phyloP scores from a whole-genome alignment of 2,329 filamentous ascomycete genomes.

The Trichocomaceae sp. region DNA sequence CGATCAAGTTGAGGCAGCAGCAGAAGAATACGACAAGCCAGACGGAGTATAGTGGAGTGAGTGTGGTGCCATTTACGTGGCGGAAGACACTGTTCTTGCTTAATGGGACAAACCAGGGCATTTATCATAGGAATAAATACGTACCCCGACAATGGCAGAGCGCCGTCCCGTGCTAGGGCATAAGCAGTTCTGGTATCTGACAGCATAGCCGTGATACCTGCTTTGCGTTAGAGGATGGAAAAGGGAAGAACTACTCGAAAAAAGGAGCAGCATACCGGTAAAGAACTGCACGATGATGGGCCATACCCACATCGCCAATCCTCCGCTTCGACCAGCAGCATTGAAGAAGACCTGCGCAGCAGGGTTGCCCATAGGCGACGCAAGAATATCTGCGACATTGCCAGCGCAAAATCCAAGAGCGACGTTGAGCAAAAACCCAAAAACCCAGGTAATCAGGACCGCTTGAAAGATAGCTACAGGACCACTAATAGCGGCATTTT shows the following conservation, averaged over 20 bases:
- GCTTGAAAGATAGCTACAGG: slow-evolving; percentile 46
- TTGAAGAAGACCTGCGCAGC: slow-evolving; percentile 55
- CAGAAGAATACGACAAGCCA: background rate
- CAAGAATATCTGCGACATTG: slow-evolving; percentile 40
- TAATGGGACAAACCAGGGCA: background rate
- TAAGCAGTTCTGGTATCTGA: background rate
- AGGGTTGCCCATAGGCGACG: slow-evolving; percentile 46
- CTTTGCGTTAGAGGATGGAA: background rate
- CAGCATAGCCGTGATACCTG: background rate
- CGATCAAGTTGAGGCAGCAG: background rate
- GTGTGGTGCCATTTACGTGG: background rate
- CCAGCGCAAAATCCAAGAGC: slow-evolving; percentile 50
- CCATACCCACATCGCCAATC: background rate
- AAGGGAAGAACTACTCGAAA: background rate
- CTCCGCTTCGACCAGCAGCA: slow-evolving; percentile 36
- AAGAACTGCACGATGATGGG: background rate
- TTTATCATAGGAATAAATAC: background rate
- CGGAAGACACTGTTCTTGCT: background rate
- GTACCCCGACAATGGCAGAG: background rate
- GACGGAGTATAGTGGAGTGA: background rate
- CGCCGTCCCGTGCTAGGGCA: background rate
- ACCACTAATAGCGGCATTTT: slow-evolving; percentile 44
- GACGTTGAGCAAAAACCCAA: slow-evolving; percentile 50
- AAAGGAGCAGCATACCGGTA: background rate
- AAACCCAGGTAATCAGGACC: slow-evolving; percentile 45